Evolutionary conservation across 495 filamentous ascomycete species (phyloP).

Genomic region (Barbatosphaeria neglecta): DNA sequence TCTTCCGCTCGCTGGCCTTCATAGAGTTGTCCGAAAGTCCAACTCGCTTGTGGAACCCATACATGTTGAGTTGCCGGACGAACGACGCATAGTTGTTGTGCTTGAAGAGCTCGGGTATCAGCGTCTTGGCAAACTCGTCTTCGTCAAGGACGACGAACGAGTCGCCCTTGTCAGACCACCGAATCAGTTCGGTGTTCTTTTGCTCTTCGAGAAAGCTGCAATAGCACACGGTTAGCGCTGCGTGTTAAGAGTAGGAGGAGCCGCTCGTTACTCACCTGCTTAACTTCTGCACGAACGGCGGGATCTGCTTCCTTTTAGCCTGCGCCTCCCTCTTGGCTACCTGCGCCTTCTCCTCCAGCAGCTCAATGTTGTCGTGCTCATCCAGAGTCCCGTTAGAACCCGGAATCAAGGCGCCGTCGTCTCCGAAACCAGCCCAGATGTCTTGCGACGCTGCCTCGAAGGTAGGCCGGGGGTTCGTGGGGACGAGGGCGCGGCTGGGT

Average conservation of each 20-base stretch:
- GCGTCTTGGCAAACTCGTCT: conserved; percentile 93
- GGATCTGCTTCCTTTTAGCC: conserved; percentile 84
- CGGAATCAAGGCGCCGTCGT: conserved; percentile 30
- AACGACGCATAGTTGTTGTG: conserved; percentile 99
- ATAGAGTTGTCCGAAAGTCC: conserved; percentile 95
- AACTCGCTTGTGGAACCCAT: conserved; percentile 98
- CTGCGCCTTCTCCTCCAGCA: conserved; percentile 62
- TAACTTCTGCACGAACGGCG: conserved; percentile 95
- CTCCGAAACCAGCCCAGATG: conserved; percentile 35
- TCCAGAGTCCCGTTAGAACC: conserved; percentile 25
- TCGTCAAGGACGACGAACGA: conserved; percentile 96
- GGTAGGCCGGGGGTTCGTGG: conserved; percentile 24
- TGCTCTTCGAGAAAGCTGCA: conserved; percentile 81
- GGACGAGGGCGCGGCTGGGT: conserved; percentile 50
- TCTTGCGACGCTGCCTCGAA: conserved; percentile 34
- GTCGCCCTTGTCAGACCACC: conserved; percentile 93
- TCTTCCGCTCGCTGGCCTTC: conserved; percentile 90
- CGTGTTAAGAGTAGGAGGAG: neutral
- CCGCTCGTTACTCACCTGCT: conserved; percentile 59
- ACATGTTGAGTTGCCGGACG: conserved; percentile 97
- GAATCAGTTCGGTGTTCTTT: conserved; percentile 86
- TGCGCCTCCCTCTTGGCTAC: conserved; percentile 73
- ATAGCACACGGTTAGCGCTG: conserved; percentile 1
- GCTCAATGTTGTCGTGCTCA: conserved; percentile 60
- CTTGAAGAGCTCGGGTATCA: conserved; percentile 97